Percentiles rank a stretch among this genome's conserved stretches.
These are phyloP conservation scores for Cicer judaicum DNA, from an alignment of 306 rosid genomes.

Conservation along the genomic window DNA sequence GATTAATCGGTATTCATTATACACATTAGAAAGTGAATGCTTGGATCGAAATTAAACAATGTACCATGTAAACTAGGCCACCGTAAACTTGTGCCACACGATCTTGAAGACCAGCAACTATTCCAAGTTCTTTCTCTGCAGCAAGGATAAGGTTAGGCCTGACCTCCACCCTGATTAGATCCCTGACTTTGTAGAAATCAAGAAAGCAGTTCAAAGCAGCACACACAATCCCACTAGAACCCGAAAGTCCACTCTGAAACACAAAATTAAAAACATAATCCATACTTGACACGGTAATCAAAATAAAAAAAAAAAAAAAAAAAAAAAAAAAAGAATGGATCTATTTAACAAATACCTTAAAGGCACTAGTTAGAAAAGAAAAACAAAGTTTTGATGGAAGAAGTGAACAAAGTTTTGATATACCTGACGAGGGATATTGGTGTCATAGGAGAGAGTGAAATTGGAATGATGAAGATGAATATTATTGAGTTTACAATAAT, in stretches of 20 bases:
- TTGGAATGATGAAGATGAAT: conserved; percentile 57
- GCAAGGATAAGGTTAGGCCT: conserved; percentile 81
- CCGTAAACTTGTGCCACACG: conserved; percentile 93
- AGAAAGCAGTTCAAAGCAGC: conserved; percentile 87
- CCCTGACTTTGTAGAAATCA: conserved; percentile 81
- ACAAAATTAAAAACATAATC: conserved; percentile 43
- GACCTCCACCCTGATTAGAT: conserved; percentile 64
- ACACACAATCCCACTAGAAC: conserved; percentile 90
- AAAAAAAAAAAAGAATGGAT: neutral
- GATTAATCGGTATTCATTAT: neutral
- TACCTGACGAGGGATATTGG: conserved; percentile 97
- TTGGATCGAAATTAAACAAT: neutral
- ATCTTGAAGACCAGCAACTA: conserved; percentile 96
- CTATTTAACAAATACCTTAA: neutral
- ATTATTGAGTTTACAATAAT: conserved; percentile 57
- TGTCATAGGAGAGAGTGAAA: conserved; percentile 87
- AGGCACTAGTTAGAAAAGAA: neutral
- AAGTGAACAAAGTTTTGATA: too few relatives aligned
- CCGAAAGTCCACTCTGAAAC: conserved; percentile 90
- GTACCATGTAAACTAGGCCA: conserved; percentile 88
- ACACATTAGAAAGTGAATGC: conserved; percentile 2
- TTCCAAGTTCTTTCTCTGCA: conserved; percentile 92
- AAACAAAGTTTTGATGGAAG: too few relatives aligned
- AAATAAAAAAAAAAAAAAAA: too few relatives aligned
- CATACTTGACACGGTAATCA: neutral